These are phyloP conservation scores for Iberis pinnata DNA, from an alignment of 345 rosid genomes.

Conservation along the genomic window DNA sequence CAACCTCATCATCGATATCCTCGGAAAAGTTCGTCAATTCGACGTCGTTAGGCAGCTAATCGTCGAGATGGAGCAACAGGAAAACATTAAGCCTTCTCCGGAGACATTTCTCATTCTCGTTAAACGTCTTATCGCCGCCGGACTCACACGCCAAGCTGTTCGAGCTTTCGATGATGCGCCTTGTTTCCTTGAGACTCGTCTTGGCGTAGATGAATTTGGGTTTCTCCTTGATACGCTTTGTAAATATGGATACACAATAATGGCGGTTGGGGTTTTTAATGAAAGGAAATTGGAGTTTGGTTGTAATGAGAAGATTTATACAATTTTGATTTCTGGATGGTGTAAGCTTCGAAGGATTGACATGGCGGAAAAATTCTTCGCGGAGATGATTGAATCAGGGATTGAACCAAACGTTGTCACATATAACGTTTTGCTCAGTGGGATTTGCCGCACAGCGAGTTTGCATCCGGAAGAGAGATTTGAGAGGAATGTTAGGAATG, in stretches of 20 bases:
- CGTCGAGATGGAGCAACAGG: constrained; percentile 49
- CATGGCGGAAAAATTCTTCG: constrained; percentile 65
- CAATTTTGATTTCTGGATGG: constrained; percentile 71
- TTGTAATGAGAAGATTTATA: constrained; percentile 47
- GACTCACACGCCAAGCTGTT: constrained; percentile 79
- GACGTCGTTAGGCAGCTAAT: constrained; percentile 75
- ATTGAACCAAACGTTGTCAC: constrained; percentile 66
- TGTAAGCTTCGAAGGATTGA: constrained; percentile 63
- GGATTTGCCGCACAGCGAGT: constrained; percentile 71
- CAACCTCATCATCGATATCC: constrained; percentile 49
- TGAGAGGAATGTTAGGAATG: constrained; percentile 50
- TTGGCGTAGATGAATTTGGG: constrained; percentile 32
- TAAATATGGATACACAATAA: constrained; percentile 62
- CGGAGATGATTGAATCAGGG: constrained; percentile 57
- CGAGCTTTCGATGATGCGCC: constrained; percentile 71
- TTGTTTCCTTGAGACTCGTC: constrained; percentile 35
- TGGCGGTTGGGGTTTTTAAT: constrained; percentile 58
- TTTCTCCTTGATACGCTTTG: constrained; percentile 71
- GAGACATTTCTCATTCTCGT: constrained; percentile 58
- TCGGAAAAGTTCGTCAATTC: constrained; percentile 65
- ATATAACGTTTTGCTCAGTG: constrained; percentile 64
- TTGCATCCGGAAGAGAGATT: constrained; percentile 64
- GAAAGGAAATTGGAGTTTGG: constrained; percentile 38
- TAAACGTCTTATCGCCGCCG: constrained; percentile 69
- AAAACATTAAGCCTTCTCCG: constrained; percentile 29